Base-by-base conservation (phyloP, 116 monocot genomes). In the Zostera marina region DNA sequence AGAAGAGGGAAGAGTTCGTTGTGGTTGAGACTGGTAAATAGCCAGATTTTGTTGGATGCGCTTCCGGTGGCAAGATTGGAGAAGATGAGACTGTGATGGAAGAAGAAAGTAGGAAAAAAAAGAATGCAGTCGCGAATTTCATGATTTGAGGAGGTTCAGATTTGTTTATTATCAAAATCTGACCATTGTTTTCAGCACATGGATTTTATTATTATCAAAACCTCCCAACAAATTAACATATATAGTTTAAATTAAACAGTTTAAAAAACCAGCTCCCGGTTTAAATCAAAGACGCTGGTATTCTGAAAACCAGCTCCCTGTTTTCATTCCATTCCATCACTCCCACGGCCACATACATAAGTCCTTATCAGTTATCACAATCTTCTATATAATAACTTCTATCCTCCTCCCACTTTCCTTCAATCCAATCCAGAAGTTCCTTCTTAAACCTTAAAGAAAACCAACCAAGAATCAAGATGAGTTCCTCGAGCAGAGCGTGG, bases 41-140 rank as follows among this genome's bases (percentile, higher is more conserved):
- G 58, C 91, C 85, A 17, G 91, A 91, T 60, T 57, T 77, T 42
- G 81, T 85, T 22, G 91, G 91, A 14, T 68, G 76, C 5, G 89
- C 80, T 61, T 57, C 76, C 12, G 41, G 32, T 14, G 89, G 81
- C 68, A 81, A 72, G 56, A 52, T 56, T 16, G 54, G 12, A 14
- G 70, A 12, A 6, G 71, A 8, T 0, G 72, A 11, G 10, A 44
- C 3, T 19, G 65, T 2, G 8, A 38, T 13, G 52, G 41, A 22
- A 54, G 16, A 7, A 56, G 14, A 2, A 26, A 41, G 4, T 47
- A 61, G 43, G 52, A 54, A 19, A 60, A 52, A 15, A 22, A 66
- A 5, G 46, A 26, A 5, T n/a, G 22, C 5, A 20, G 54, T 46
- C 22, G 56, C 4, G 49, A 16, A 58, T 5, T 24, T 55, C 54